Evolutionary conservation across 805 yeast genomes (phyloP).

Genomic region (Clavispora vitiphila): DNA sequence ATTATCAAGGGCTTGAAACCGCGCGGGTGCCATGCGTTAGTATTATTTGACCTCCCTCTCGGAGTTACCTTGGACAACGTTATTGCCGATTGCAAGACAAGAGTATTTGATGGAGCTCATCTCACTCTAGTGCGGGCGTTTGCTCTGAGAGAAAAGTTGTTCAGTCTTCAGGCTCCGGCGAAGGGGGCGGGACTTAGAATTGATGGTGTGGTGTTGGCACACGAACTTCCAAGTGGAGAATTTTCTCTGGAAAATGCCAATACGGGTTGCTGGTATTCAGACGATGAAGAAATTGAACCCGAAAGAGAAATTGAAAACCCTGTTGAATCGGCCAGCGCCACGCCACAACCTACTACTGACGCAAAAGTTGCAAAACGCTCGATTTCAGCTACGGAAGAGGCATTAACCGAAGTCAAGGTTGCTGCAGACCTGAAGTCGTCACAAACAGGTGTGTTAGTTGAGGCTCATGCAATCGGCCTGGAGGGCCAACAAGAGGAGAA

Average conservation of each 20-base stretch:
- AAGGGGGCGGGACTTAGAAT: not conserved
- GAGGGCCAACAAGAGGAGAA: too few species aligned
- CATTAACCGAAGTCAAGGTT: too few species aligned
- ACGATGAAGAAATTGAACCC: not conserved
- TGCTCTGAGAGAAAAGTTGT: not conserved
- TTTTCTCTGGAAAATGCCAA: not conserved
- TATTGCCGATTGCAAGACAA: conserved; percentile 31
- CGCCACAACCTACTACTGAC: too few species aligned
- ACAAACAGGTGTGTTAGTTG: too few species aligned
- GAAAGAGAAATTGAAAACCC: not conserved
- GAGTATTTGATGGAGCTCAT: conserved; percentile 10
- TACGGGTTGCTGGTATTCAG: not conserved
- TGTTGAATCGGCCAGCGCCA: too few species aligned
- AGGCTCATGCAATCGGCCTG: too few species aligned
- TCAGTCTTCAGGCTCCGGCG: not conserved
- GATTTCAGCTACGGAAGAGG: too few species aligned
- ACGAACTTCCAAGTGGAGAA: not conserved
- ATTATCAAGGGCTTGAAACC: conserved; percentile 25
- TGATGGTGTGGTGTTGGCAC: not conserved
- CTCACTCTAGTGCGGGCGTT: conserved; percentile 7
- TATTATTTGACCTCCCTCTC: conserved; percentile 34
- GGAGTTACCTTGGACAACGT: conserved; percentile 41
- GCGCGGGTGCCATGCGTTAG: conserved; percentile 47
- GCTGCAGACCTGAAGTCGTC: too few species aligned
- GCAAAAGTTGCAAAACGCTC: not conserved